Evolutionary conservation across 768 basidiomycete genomes (phyloP).

Genomic region (Polyporus arcularius): DNA sequence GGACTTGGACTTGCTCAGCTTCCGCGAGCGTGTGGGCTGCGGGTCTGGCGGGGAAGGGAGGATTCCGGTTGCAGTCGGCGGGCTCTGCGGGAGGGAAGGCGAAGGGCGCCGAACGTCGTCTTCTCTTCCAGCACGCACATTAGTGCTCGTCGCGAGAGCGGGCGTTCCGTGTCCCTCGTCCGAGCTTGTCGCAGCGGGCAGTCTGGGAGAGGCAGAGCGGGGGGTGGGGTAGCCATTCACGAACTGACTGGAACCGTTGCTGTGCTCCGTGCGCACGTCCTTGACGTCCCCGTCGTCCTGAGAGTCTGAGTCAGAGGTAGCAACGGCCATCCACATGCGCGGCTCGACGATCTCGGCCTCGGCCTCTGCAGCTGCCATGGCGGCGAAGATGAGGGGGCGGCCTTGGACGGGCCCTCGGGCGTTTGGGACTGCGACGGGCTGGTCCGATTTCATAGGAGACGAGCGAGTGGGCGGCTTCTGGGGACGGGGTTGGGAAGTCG

Average conservation of each 20-base stretch:
- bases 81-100: constrained; percentile 4
- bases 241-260: constrained; percentile 17
- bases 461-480: neutral
- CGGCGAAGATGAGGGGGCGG: constrained; percentile 65
- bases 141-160: constrained; percentile 1
- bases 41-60: constrained; percentile 20
- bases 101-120: constrained; percentile 1
- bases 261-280: neutral
- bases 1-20: constrained; percentile 25
- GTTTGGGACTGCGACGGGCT: neutral
- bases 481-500: constrained; percentile 1
- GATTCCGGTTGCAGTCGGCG: neutral
- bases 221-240: constrained; percentile 25
- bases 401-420: constrained; percentile 33
- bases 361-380: constrained; percentile 37
- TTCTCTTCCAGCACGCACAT: neutral
- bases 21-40: constrained; percentile 8
- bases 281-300: neutral
- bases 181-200: neutral
- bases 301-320: constrained; percentile 7
- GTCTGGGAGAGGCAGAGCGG: constrained; percentile 20
- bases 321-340: constrained; percentile 18
- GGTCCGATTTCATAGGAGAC: neutral
- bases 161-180: neutral
- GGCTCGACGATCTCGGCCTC: constrained; percentile 17